phyloP scores from a whole-genome alignment of 106 monocot genomes.

The Phalaenopsis equestris region DNA sequence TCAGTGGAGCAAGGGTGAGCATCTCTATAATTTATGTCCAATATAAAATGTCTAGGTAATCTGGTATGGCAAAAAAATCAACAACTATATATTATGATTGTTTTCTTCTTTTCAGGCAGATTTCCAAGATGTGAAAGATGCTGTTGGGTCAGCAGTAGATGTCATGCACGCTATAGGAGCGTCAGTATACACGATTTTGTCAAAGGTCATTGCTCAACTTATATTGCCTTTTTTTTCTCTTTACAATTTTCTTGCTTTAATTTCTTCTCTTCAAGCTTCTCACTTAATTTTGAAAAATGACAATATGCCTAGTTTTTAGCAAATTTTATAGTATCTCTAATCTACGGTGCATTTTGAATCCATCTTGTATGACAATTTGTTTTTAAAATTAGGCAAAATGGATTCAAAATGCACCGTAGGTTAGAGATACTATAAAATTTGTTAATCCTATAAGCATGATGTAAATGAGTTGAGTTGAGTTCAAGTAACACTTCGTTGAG shows the following conservation, averaged over 20 bases:
- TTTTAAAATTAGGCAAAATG: too few species aligned
- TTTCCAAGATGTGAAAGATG: constrained; percentile 39
- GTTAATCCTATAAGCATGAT: too few species aligned
- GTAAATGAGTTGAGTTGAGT: too few species aligned
- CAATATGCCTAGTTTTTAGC: too few species aligned
- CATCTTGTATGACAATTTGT: background rate
- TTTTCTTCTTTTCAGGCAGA: constrained; percentile 31
- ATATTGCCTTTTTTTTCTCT: background rate
- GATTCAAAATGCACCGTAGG: too few species aligned
- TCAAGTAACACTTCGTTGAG: too few species aligned
- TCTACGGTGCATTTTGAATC: background rate
- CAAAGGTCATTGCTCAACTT: constrained; percentile 25
- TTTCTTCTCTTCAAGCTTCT: too few species aligned
- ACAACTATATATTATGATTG: background rate
- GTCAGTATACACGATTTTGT: constrained; percentile 29
- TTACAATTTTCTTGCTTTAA: background rate
- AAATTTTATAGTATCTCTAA: background rate
- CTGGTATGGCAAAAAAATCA: background rate
- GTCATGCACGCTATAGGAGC: constrained; percentile 49
- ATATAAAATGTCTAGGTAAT: background rate
- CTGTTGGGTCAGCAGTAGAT: constrained; percentile 48
- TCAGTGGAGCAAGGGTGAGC: constrained; percentile 42
- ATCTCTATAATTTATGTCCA: background rate
- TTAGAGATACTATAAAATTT: too few species aligned
- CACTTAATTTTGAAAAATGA: background rate